Conservation (phyloP, 2,329 filamentous ascomycete species). For the Coniochaeta sp. region DNA sequence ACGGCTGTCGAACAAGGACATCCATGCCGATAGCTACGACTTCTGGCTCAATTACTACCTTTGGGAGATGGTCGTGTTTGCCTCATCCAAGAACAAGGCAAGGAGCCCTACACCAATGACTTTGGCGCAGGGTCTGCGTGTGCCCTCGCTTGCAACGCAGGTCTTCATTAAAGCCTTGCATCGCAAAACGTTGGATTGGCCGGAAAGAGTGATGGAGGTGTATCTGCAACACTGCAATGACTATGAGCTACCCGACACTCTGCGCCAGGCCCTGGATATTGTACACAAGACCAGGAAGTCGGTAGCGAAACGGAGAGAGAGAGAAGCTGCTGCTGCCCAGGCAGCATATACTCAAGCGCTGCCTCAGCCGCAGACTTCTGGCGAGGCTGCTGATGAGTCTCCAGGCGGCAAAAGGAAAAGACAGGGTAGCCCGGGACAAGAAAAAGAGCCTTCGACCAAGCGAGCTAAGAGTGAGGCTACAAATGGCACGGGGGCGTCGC, state of each 20-base stretch:
- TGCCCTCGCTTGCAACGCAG: conserved; percentile 67
- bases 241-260: conserved; percentile 70
- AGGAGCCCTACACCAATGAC: conserved; percentile 45
- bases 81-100: conserved; percentile 38
- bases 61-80: conserved; percentile 73
- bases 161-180: conserved; percentile 66
- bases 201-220: conserved; percentile 67
- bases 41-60: conserved; percentile 92
- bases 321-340: conserved; percentile 54
- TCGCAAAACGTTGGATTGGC: conserved; percentile 62
- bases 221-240: conserved; percentile 81
- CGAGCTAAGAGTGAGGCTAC: conserved; percentile 48
- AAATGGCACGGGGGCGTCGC: conserved; percentile 20
- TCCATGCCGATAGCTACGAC: conserved; percentile 71
- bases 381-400: conserved; percentile 13
- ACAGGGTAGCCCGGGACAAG: conserved; percentile 44
- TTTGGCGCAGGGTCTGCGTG: conserved; percentile 41
- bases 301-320: conserved; percentile 56
- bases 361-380: conserved; percentile 13
- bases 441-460: conserved; percentile 54
- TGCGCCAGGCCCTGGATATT: conserved; percentile 67
- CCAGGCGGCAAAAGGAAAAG: conserved; percentile 66
- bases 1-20: conserved; percentile 54
- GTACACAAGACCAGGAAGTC: conserved; percentile 61
- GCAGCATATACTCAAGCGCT: conserved; percentile 22